phyloP scores from a whole-genome alignment of 306 rosid genomes.

The Astragalus glycyphyllos region DNA sequence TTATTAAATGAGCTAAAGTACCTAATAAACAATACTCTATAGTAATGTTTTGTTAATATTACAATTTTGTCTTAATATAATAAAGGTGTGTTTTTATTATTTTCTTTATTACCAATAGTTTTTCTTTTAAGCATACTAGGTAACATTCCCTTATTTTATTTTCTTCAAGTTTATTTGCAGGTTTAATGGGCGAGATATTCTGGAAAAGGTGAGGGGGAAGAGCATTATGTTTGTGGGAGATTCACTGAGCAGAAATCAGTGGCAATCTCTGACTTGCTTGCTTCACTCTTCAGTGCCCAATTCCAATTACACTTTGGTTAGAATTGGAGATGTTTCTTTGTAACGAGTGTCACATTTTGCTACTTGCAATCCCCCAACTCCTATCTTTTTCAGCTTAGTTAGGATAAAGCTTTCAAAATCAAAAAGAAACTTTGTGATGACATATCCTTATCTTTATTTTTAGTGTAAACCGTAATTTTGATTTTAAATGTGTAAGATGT shows the following conservation, averaged over 20 bases:
- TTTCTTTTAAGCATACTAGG: background rate
- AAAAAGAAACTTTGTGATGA: too few relatives aligned
- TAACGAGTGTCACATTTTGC: too few relatives aligned
- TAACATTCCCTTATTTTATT: background rate
- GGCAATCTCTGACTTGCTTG: slow-evolving; percentile 89
- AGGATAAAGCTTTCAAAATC: too few relatives aligned
- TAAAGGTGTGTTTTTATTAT: background rate
- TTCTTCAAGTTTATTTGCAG: slow-evolving; percentile 40
- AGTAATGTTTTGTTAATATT: too few relatives aligned
- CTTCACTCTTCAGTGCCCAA: slow-evolving; percentile 69
- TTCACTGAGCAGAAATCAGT: slow-evolving; percentile 83
- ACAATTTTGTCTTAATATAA: too few relatives aligned
- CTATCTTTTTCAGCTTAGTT: too few relatives aligned
- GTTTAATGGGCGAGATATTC: slow-evolving; percentile 65
- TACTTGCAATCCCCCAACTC: too few relatives aligned
- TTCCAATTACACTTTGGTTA: slow-evolving; percentile 52
- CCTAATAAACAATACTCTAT: too few relatives aligned
- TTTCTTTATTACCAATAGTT: background rate
- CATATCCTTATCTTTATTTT: too few relatives aligned
- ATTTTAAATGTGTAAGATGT: too few relatives aligned
- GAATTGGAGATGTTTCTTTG: slow-evolving; percentile 60
- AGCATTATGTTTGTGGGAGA: slow-evolving; percentile 95
- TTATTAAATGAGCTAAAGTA: too few relatives aligned
- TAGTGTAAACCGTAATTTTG: too few relatives aligned
- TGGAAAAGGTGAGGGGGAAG: slow-evolving; percentile 69